Base-by-base conservation (phyloP, 257 asterid genomes). In the Mentha longifolia region DNA sequence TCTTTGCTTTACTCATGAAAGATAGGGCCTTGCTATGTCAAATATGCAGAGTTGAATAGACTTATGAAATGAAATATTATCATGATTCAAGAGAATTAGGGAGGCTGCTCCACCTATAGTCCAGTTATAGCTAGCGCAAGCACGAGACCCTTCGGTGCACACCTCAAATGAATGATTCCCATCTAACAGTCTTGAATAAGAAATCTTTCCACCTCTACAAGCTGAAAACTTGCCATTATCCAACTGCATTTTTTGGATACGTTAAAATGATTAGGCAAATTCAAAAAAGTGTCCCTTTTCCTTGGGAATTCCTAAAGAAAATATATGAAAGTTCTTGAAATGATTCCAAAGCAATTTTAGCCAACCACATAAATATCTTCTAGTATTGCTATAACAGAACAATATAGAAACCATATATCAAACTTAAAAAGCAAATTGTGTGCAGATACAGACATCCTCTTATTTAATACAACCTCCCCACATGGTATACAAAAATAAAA, bases 131-230 rank as follows among this genome's bases (percentile, higher is more conserved):
- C 60, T 68, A 13, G 91, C 41, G 77, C 98, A 93, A 76, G 87
- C 87, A 3, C n/a, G 80, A 17, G 86, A 51, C 31, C 85, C 81
- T 5, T 79, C 65, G 16, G 88, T 72, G 92, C 97, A 93, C 74
- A 74, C 96, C 79, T 82, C 88, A 51, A 93, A 89, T 10, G 86
- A 86, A 82, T 93, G 98, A 49, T 79, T 73, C 78, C 97, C 96
- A 59, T 93, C 96, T 16, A 61, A 67, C 79, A 93, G 75, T 37
- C 42, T 51, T 49, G 83, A 41, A 73, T 87, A 93, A 2, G 86
- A 77, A 69, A 78, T 60, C 28, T 74, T 72, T 46, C 89, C 89
- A 68, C 78, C 75, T 58, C 77, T 81, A 76, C 98, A 93, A 75
- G 79, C 77, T 20, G 94, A 77, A 73, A 76, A 72, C 15, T 58